Conservation (phyloP, 2,329 filamentous ascomycete species). For the Dothideomycetidae sp. region DNA sequence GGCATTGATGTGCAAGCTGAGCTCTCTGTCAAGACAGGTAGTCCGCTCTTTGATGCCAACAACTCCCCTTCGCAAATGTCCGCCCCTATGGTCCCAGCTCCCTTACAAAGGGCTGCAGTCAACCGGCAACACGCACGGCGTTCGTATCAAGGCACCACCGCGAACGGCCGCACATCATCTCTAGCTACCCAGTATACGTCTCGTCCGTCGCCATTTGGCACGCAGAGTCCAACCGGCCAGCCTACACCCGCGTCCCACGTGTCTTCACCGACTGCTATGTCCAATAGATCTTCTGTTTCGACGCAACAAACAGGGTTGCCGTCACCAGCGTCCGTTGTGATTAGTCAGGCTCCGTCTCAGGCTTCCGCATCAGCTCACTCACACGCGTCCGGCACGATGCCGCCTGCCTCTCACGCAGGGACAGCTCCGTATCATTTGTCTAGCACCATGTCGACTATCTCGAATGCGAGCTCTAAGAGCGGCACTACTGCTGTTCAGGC, state of each 20-base stretch:
- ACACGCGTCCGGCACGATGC: constrained; percentile 16
- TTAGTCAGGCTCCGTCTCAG: constrained; percentile 34
- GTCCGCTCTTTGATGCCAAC: constrained; percentile 60
- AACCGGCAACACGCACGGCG: constrained; percentile 48
- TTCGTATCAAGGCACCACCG: constrained; percentile 20
- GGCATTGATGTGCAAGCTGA: constrained; percentile 96
- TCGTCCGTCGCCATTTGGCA: constrained; percentile 25
- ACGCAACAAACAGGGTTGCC: constrained; percentile 46
- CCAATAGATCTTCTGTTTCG: constrained; percentile 47
- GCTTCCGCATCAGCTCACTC: constrained; percentile 31
- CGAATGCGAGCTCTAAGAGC: constrained; percentile 18
- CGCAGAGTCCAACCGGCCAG: constrained; percentile 58
- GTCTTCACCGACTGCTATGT: constrained; percentile 46
- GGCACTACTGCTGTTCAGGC: background rate
- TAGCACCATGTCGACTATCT: constrained; percentile 25
- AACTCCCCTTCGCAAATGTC: constrained; percentile 42
- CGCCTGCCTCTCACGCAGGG: too few species aligned
- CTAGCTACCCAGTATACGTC: constrained; percentile 16
- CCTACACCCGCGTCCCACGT: constrained; percentile 71
- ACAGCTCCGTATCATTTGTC: too few species aligned
- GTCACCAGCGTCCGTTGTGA: constrained; percentile 43
- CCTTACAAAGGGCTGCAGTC: constrained; percentile 66
- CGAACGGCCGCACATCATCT: constrained; percentile 11
- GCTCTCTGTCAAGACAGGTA: constrained; percentile 80
- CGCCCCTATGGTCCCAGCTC: constrained; percentile 38